These are phyloP conservation scores for Solanum etuberosum DNA, from an alignment of 257 asterid species.

Conservation along the genomic window DNA sequence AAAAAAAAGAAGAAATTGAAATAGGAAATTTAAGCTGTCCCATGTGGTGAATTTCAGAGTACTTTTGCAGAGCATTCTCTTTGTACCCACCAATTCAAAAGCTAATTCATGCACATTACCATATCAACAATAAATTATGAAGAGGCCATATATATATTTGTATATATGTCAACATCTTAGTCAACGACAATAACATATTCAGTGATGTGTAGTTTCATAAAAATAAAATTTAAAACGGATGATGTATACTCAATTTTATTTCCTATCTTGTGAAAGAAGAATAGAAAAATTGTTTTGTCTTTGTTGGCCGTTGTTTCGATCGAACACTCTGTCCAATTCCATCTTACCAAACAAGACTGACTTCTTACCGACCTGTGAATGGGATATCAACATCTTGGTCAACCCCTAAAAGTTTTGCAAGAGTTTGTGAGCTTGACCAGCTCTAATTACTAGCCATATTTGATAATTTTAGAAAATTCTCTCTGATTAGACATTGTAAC, in stretches of 20 bases:
- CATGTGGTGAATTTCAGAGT: not conserved
- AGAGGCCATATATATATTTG: not conserved
- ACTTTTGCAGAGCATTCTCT: not conserved
- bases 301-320: fast-evolving
- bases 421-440: not conserved
- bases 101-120: not conserved
- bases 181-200: not conserved
- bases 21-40: not conserved
- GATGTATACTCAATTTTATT: not conserved
- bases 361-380: too few species aligned
- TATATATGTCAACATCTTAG: not conserved
- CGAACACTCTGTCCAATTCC: fast-evolving
- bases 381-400: not conserved
- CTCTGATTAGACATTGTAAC: not conserved
- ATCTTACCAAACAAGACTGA: too few species aligned
- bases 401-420: not conserved
- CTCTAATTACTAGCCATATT: not conserved
- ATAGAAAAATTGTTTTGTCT: too few species aligned
- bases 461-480: too few species aligned
- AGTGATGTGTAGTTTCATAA: too few species aligned
- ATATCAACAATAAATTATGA: not conserved
- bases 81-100: not conserved
- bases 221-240: not conserved
- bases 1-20: not conserved
- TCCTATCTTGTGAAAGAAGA: not conserved